Conservation (phyloP, 2,329 filamentous ascomycete species). For the Cytospora paraplurivora region DNA sequence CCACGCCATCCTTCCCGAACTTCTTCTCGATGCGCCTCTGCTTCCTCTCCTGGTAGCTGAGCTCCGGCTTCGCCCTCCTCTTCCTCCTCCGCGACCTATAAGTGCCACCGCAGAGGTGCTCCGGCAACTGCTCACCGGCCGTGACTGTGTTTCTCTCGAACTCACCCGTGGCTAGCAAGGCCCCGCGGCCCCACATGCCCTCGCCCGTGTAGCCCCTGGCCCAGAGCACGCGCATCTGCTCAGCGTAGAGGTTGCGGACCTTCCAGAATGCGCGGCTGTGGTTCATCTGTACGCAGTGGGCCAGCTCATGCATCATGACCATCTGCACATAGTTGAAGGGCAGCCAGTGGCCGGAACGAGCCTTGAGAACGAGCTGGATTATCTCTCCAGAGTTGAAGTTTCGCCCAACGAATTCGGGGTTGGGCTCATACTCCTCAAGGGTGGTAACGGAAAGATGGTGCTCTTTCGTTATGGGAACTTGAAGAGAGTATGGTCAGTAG, state of each 20-base stretch:
- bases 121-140: constrained; percentile 60
- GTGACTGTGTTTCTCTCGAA: constrained; percentile 57
- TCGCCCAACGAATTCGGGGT: constrained; percentile 80
- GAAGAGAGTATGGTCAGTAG: constrained; percentile 1
- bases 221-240: constrained; percentile 73
- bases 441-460: constrained; percentile 66
- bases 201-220: constrained; percentile 72
- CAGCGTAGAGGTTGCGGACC: constrained; percentile 72
- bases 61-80: constrained; percentile 52
- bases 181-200: constrained; percentile 78
- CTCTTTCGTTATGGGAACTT: constrained; percentile 70
- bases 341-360: constrained; percentile 69
- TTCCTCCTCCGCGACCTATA: constrained; percentile 63
- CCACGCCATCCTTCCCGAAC: constrained; percentile 71
- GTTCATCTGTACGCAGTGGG: constrained; percentile 91
- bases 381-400: constrained; percentile 92
- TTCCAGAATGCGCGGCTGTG: constrained; percentile 81
- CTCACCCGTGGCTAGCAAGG: constrained; percentile 61
- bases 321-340: constrained; percentile 85
- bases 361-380: constrained; percentile 79
- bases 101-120: constrained; percentile 80
- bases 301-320: constrained; percentile 94
- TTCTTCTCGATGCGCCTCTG: constrained; percentile 73
- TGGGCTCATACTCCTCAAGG: constrained; percentile 80
- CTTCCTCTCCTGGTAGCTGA: constrained; percentile 72